Evolutionary conservation across 495 filamentous ascomycete genomes (phyloP).

Genomic region (Penicillium maclennaniae): DNA sequence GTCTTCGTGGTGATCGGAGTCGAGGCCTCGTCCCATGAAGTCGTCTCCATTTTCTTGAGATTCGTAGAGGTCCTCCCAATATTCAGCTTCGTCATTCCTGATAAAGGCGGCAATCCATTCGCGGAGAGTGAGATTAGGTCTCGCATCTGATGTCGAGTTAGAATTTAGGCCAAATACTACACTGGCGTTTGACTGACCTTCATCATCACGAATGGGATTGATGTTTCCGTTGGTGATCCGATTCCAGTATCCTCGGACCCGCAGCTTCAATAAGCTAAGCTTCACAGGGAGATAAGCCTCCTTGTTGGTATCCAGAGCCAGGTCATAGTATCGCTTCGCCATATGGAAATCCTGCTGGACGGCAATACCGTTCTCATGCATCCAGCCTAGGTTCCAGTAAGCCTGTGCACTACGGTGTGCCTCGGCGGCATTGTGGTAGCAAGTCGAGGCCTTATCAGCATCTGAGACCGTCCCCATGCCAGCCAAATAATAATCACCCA

Average conservation of each 20-base stretch:
- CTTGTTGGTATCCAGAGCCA: constrained; percentile 81
- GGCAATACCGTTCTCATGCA: constrained; percentile 96
- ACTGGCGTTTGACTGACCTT: constrained; percentile 53
- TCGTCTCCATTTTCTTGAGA: constrained; percentile 57
- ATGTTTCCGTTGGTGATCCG: constrained; percentile 81
- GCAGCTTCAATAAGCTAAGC: constrained; percentile 79
- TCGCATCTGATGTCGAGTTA: constrained; percentile 43
- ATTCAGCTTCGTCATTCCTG: constrained; percentile 60
- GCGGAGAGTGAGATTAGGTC: constrained; percentile 67
- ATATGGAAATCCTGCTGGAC: constrained; percentile 95
- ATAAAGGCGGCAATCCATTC: constrained; percentile 86
- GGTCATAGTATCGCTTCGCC: constrained; percentile 93
- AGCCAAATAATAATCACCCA: constrained; percentile 92
- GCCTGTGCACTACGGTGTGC: constrained; percentile 89
- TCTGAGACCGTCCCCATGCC: constrained; percentile 70
- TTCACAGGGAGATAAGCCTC: constrained; percentile 96
- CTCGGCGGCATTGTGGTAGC: constrained; percentile 89
- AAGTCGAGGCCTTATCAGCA: constrained; percentile 83
- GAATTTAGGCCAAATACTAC: background rate
- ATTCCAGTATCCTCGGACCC: constrained; percentile 87
- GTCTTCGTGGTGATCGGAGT: constrained; percentile 47
- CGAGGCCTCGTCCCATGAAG: constrained; percentile 49
- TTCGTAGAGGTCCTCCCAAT: constrained; percentile 52
- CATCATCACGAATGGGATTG: constrained; percentile 85
- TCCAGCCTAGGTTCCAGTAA: constrained; percentile 97